Base-by-base conservation (phyloP, 148 eudicot genomes). In the Rhododendron simsii region DNA sequence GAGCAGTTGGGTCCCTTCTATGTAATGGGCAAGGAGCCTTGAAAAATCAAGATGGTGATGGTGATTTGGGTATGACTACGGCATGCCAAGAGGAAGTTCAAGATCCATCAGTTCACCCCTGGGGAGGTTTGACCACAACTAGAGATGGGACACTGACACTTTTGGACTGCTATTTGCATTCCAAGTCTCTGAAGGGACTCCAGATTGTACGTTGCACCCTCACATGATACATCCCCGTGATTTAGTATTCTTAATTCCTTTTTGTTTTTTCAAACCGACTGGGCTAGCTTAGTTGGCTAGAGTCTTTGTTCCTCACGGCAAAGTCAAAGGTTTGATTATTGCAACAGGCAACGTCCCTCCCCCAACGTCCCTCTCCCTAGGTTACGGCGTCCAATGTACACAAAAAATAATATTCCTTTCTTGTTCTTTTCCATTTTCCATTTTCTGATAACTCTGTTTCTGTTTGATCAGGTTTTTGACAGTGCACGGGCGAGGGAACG, bases 61-160 rank as follows among this genome's bases (percentile, higher is more conserved):
- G 82, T 12, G 90, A 91, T 63, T 80, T 78, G 57, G 89, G 89
- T 80, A 63, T 84, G 63, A 61, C 85, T 50, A 73, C 85, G 78
- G 90, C 80, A 3, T 87, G 95, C 88, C 91, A 92, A 82, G 93
- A 92, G 86, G 98, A 93, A 89, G 86, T 91, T 85, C 98, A 92
- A 86, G 95, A 97, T 91, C 99, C 99, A 82, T 95, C 98, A 65
- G 98, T 95, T 74, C 99, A 97, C 83, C 98, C 95, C 12, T 97
- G 99, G 99, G 99, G 99, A 89, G 99, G 99, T 88, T 90, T 97
- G 81, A 95, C 91, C 81, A 90, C 98, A 37, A 92, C 93, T 23
- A 89, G 91, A 89, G 99, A 97, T 86, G 98, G 94, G 81, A 90
- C 90, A 33, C 96, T 97, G 57, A 94, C 98, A 5, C 95, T 97